Base-by-base conservation (phyloP, 225 moss, liverwort and hornwort genomes). In the Marchantia paleacea region DNA sequence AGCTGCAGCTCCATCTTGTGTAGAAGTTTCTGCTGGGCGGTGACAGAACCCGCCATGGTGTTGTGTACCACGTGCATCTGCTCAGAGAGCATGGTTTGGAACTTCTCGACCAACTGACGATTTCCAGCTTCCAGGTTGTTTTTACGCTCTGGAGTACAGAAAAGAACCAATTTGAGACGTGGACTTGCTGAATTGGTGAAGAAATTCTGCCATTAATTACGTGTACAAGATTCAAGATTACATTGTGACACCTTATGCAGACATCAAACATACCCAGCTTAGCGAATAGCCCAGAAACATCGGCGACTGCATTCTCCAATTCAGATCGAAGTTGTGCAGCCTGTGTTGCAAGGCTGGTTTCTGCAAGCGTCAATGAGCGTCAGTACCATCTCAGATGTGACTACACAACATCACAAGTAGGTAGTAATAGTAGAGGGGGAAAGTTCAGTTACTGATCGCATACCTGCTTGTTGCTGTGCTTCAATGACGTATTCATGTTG, bases 391-490 rank as follows among this genome's bases (percentile, higher is more conserved):
- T 69, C 57, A 24, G 55, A 64, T 73, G 7, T 14, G 9, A 47
- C 75, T 55, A 12, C 52, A 19, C 0, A n/a, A 31, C 1, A 54
- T 80, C 5, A 50, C 10, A 52, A 58, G 13, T 58, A 14, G 20
- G 5, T 4, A 58, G 14, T 16, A 19, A n/a, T 49, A 18, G 47
- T 49, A 19, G 48, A 10, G 31, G 70, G 16, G 52, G 12, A 52
- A 7, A 60, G 0, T 24, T 63, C 16, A 7, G 39, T 2, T 39
- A 75, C 20, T 63, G 60, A 48, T 52, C 72, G 25, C 76, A 68
- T 13, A 94, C 96, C 96, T 89, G 97, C 88, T 89, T 92, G 85
- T n/a, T 82, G 84, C 66, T 97, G 97, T 65, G 81, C 89, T 18
- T 87, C 80, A 39, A 95, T 91, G 26, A 97, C 92, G 69, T 89